phyloP scores from a whole-genome alignment of 257 asterid genomes.

The Fraxinus americana region DNA sequence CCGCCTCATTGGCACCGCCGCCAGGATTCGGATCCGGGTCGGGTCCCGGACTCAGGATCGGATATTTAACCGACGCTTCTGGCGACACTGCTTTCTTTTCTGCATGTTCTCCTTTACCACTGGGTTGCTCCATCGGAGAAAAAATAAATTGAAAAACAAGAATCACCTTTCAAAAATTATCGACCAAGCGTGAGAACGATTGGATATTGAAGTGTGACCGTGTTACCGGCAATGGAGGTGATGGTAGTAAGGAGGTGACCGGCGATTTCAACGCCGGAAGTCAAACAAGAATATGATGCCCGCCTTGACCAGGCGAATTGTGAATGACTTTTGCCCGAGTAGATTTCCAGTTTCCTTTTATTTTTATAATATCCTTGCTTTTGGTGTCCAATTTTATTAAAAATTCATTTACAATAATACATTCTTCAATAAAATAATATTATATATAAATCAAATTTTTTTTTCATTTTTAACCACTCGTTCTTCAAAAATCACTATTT shows the following conservation, averaged over 20 bases:
- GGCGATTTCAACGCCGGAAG: conserved; percentile 40
- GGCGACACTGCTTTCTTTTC: conserved; percentile 41
- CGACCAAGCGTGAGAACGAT: conserved; percentile 43
- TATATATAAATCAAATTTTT: too few species aligned
- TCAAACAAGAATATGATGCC: neutral
- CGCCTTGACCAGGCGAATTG: neutral
- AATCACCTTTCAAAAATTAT: neutral
- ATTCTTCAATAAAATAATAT: too few species aligned
- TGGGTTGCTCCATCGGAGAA: conserved; percentile 50
- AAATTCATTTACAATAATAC: too few species aligned
- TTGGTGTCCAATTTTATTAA: too few species aligned
- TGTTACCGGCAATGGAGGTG: conserved; percentile 46
- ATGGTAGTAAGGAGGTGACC: conserved; percentile 27
- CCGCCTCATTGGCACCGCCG: conserved; percentile 26
- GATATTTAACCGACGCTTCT: conserved; percentile 34
- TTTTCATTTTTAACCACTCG: too few species aligned
- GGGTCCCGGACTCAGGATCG: conserved; percentile 32
- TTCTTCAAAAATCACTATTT: too few species aligned
- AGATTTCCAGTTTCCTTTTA: too few species aligned
- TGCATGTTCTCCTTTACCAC: conserved; percentile 32
- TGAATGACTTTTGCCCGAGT: too few species aligned
- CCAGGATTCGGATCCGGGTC: conserved; percentile 42
- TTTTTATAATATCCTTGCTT: too few species aligned
- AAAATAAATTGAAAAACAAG: neutral
- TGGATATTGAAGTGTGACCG: conserved; percentile 14